Evolutionary conservation across 352 stramenopile species (phyloP).

Genomic region (Phytophthora lateralis): DNA sequence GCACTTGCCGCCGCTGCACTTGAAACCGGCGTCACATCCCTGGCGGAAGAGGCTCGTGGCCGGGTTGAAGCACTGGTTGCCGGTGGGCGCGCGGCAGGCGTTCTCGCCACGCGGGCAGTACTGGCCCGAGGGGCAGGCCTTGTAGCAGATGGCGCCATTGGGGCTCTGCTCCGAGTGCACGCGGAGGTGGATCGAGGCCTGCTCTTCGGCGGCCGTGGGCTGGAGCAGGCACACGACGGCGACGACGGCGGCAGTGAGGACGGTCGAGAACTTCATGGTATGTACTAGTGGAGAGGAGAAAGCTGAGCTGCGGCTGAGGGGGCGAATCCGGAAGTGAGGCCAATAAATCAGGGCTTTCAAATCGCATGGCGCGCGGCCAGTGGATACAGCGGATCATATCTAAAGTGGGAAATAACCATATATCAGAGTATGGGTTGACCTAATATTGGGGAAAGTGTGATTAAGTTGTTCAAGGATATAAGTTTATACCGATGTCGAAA

Average conservation of each 20-base stretch:
- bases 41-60: conserved; percentile 29
- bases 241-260: conserved; percentile 24
- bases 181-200: conserved; percentile 33
- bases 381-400: conserved; percentile 1
- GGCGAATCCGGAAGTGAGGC: conserved; percentile 20
- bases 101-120: conserved; percentile 31
- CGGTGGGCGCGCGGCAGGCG: conserved; percentile 19
- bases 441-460: no score
- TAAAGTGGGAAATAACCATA: no score
- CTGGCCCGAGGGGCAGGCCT: conserved; percentile 17
- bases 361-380: conserved; percentile 3
- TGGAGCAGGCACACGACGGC: conserved; percentile 27
- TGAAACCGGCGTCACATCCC: conserved; percentile 34
- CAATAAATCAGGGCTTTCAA: conserved; percentile 21
- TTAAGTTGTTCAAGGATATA: no score
- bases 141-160: conserved; percentile 26
- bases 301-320: neutral
- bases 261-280: conserved; percentile 41
- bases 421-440: no score
- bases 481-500: no score
- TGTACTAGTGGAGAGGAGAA: neutral
- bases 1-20: conserved; percentile 39
- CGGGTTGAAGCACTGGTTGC: conserved; percentile 39
- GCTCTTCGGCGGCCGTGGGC: conserved; percentile 16
- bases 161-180: conserved; percentile 28